Evolutionary conservation across 2,329 filamentous ascomycete genomes (phyloP), one percentile per base, ranked within the genome.

Genomic region (Plenodomus biglobosus): DNA sequence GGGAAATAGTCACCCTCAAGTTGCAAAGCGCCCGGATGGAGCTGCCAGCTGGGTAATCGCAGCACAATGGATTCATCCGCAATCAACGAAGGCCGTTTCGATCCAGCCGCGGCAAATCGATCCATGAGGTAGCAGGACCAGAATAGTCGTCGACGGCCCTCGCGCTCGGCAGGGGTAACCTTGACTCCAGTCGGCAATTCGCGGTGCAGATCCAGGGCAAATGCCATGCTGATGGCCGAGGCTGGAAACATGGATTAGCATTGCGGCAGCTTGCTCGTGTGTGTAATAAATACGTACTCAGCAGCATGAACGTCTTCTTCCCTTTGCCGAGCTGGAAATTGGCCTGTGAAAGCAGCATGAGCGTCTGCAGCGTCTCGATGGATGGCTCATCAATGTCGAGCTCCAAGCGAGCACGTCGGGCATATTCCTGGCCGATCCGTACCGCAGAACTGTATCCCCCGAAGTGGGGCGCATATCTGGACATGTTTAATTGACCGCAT

Each of bases 51-150:
- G 0, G 90, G 90, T 3, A 95, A 75, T 30, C 87, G 83, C 39
- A 95, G 75, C 15, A 88, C 75, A 50, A 95, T 87, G 1, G 84
- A 85, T 64, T 88, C 85, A 69, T 95, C 90, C 20, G 83, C 81
- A 19, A 94, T 85, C 7, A 95, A 75, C n/a, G 87, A 89, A 0
- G 90, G 88, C 8, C 90, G 80, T 62, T 88, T 90, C 3, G 90
- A 92, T 15, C 90, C 90, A 56, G 87, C 90, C 1, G 87, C 83
- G 58, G 86, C 80, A 60, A 92, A 94, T n/a, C 88, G 82, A 65
- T 95, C 90, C 70, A 95, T 85, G 20, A 95, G 76, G 61, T 94
- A 95, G 66, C 88, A 92, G 2, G 88, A 86, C 90, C 90, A 95
- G 70, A 95, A 95, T 1, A 95, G 75, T n/a, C 88, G 81, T 45